Base-by-base conservation (phyloP, 495 filamentous ascomycete genomes). In the Melanomma pulvis-pyrius region DNA sequence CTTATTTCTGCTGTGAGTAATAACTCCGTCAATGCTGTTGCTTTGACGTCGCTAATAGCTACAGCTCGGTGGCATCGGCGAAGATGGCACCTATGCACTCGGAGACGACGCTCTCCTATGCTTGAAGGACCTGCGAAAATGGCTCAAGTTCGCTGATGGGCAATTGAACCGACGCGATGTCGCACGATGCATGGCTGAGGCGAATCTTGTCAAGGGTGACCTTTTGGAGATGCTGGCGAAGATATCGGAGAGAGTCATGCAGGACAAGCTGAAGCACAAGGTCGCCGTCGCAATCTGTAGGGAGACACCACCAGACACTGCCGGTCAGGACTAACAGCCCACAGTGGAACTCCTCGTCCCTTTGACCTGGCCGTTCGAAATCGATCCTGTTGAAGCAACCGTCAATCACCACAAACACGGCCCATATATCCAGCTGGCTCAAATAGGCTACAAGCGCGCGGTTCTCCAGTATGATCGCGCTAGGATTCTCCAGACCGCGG, bases 131-230 rank as follows among this genome's bases (percentile, higher is more conserved):
- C 82, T 98, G 46, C 92, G 91, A 69, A 88, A 86, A 83, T 98
- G 96, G 96, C 79, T 99, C 70, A 92, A 89, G 73, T 82, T 96
- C 61, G 96, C 96, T 82, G 96, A 99, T 74, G 90, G 96, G 73
- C 96, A 94, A 75, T 85, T 89, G 59, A 96, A 96, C 72, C 88
- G 94, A 59, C 88, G 96, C 83, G 96, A 99, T 77, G 96, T 98
- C 59, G 93, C 92, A 48, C 84, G 94, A 75, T 97, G 92, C 72
- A 80, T 98, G 60, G 90, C 92, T 72, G 93, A 98, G 74, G 88
- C 92, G 48, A 97, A 98, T 73, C 76, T 99, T n/a, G 85, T 98
- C 63, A 87, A 88, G 66, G 88, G 90, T 12, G 96, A 99, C 75
- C 80, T 99, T 30, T 79, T 98, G 57, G 90, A 92, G 58, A 98